Evolutionary conservation across 352 stramenopile species (phyloP).

Genomic region (Pythium rhizo-oryzae): DNA sequence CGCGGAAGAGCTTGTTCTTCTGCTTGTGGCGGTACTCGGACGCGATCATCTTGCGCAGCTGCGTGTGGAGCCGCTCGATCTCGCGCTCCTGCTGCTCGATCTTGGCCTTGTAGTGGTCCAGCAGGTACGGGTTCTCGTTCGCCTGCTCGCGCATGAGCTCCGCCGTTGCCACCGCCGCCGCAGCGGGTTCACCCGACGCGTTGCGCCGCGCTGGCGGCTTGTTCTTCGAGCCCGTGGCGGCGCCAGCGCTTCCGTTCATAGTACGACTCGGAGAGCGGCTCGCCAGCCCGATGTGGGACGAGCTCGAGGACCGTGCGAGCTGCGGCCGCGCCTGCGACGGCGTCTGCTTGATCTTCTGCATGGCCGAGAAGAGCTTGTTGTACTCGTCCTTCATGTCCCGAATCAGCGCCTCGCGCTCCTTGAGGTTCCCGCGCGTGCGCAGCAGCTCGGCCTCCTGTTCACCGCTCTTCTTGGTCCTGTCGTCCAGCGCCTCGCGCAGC

Average conservation of each 20-base stretch:
- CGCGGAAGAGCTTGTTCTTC: constrained; percentile 53
- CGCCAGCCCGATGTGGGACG: constrained; percentile 7
- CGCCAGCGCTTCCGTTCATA: not conserved
- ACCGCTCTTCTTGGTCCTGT: constrained; percentile 29
- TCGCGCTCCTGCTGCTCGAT: constrained; percentile 57
- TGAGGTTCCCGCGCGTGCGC: constrained; percentile 48
- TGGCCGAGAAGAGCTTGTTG: constrained; percentile 61
- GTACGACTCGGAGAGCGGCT: not conserved
- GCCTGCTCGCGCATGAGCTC: constrained; percentile 19
- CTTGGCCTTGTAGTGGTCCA: constrained; percentile 59
- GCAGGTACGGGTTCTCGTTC: constrained; percentile 72
- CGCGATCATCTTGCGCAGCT: constrained; percentile 82
- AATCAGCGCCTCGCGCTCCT: constrained; percentile 54
- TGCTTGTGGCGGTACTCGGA: constrained; percentile 78
- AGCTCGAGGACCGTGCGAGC: constrained; percentile 2
- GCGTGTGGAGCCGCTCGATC: constrained; percentile 60
- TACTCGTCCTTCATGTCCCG: constrained; percentile 76
- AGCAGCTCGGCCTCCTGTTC: constrained; percentile 59
- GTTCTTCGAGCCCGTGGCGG: no score
- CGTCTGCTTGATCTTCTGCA: constrained; percentile 67
- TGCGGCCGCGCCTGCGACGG: constrained; percentile 4
- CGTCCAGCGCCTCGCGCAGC: constrained; percentile 32
- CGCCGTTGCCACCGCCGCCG: not conserved
- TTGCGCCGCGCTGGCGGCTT: not conserved
- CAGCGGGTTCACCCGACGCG: not conserved